Evolutionary conservation across 495 filamentous ascomycete genomes (phyloP), one percentile per base, ranked within the genome.

Genomic region (Podospora didyma): DNA sequence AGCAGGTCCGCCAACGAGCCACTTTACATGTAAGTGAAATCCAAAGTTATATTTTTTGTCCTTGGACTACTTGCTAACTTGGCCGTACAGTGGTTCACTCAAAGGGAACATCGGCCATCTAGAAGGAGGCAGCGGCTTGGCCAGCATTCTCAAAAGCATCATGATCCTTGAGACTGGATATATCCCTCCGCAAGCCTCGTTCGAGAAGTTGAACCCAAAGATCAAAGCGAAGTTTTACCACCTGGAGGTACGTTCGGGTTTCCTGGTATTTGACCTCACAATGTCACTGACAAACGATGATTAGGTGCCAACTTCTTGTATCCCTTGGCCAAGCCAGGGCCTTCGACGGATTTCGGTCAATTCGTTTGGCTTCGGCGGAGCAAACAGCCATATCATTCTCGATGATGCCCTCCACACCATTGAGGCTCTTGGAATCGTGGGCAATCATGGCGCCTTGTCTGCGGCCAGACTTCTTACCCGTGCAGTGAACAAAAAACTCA

Each of bases 331-430:
- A 37, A 49, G 10, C 28, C 41, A 61, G 22, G 69, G 67, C 3
- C 53, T 75, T 2, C 73, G 79, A 0, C 70, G 82, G 23, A 66
- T 70, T 1, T 79, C 74, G 2, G 69, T 86, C 11, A 85, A 82
- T 49, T 82, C 74, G 11, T 85, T 81, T 49, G 83, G 84, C 0
- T 84, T 78, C 58, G 84, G 83, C 7, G 83, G 84, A 3, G 66
- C 79, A 14, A 86, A 86, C 60, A 72, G 75, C 0, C 83, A 87
- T 54, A 72, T 69, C 2, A 73, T 86, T 26, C 9, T 87, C 1
- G 82, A 87, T 37, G 71, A 71, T 34, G 67, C 67, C n/a, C 22
- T 44, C 35, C 2, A 45, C 22, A 42, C n/a, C 39, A 9, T 53
- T 7, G 23, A 46, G 22, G 23, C 20, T 16, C 55, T 34, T 19